phyloP scores from a whole-genome alignment of 2,329 filamentous ascomycete genomes.

The Raffaelea ambrosiae region DNA sequence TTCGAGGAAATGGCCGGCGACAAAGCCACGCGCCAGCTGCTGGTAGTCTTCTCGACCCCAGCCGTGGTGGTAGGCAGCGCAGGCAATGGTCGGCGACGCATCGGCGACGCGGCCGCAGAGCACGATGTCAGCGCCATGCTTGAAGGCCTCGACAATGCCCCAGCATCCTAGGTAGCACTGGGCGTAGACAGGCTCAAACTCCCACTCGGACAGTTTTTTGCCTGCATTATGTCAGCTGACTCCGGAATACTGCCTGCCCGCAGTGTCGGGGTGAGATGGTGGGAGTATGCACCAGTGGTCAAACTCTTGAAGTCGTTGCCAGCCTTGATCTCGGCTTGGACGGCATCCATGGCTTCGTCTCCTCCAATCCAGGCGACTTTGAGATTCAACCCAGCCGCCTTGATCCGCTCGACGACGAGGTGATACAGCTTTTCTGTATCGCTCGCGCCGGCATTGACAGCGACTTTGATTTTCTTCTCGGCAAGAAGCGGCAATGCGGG shows the following conservation, averaged over 20 bases:
- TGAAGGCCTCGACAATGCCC: slow-evolving; percentile 25
- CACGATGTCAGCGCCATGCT: slow-evolving; percentile 25
- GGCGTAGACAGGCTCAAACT: slow-evolving; percentile 13
- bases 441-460: not conserved
- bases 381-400: not conserved
- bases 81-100: slow-evolving; percentile 34
- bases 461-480: not conserved
- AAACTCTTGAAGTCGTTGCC: not conserved
- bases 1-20: slow-evolving; percentile 35
- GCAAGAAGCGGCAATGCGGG: not conserved
- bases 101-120: slow-evolving; percentile 29
- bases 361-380: not conserved
- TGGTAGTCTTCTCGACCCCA: slow-evolving; percentile 34
- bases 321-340: too few relatives aligned
- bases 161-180: slow-evolving; percentile 31
- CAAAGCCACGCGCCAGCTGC: slow-evolving; percentile 30
- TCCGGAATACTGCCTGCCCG: too few relatives aligned
- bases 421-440: not conserved
- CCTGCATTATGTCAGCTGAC: not conserved
- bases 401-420: not conserved
- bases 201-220: not conserved
- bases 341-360: not conserved
- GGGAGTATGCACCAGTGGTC: not conserved
- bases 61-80: slow-evolving; percentile 38
- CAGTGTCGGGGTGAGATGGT: too few relatives aligned